Percentiles rank a stretch among this genome's conserved stretches.
Evolutionary conservation across 176 grass and related monocot species (phyloP).

Genomic region (Triticum urartu): DNA sequence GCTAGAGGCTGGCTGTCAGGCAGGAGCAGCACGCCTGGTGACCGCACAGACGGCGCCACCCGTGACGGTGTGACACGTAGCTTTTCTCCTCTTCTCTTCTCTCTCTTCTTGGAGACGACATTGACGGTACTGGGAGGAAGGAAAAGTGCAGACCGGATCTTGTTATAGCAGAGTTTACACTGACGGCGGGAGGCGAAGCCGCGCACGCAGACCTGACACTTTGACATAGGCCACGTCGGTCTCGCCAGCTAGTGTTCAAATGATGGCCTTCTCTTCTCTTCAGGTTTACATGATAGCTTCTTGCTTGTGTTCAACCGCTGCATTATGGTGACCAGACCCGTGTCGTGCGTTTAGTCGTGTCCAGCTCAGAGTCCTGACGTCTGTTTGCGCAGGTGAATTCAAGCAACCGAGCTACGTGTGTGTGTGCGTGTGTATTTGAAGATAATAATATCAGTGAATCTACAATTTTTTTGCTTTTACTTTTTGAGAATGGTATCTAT

Average conservation of each 20-base stretch:
- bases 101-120: background rate
- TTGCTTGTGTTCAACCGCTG: background rate
- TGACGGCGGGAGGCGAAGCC: background rate
- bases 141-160: background rate
- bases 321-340: background rate
- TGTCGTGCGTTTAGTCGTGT: background rate
- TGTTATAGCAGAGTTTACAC: background rate
- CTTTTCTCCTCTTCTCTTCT: background rate
- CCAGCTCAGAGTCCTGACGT: background rate
- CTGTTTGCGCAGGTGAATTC: background rate
- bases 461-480: too few species aligned
- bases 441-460: too few species aligned
- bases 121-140: background rate
- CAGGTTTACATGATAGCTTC: background rate
- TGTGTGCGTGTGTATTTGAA: too few species aligned
- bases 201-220: background rate
- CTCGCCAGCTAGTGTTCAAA: slow-evolving; percentile 18
- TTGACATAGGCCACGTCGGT: background rate
- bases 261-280: background rate
- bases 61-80: background rate
- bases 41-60: background rate
- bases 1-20: background rate
- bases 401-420: background rate
- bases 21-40: slow-evolving; percentile 4
- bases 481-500: background rate